Evolutionary conservation across 768 basidiomycete species (phyloP).

Genomic region (Candolleomyces eurysporus): DNA sequence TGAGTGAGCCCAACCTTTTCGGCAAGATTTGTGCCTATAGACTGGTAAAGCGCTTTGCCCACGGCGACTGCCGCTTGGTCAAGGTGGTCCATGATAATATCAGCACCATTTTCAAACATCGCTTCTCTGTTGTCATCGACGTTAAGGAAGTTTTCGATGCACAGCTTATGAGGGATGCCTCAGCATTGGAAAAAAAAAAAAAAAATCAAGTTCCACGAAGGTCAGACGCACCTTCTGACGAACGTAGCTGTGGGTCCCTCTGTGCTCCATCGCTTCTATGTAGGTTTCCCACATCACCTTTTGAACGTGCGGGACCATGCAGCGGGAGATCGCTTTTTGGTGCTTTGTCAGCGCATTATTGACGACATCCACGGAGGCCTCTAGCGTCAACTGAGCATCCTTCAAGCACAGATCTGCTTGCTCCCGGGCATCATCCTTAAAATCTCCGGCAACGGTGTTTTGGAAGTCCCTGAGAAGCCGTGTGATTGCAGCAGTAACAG

Average conservation of each 20-base stretch:
- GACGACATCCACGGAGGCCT: constrained; percentile 46
- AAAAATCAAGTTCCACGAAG: too few species aligned
- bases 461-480: constrained; percentile 49
- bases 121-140: constrained; percentile 42
- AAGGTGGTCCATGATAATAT: constrained; percentile 46
- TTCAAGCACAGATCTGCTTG: constrained; percentile 52
- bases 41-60: constrained; percentile 43
- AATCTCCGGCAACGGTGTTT: constrained; percentile 44
- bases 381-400: constrained; percentile 48
- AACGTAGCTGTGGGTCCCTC: constrained; percentile 52
- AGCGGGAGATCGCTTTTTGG: constrained; percentile 60
- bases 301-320: constrained; percentile 55
- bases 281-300: constrained; percentile 50
- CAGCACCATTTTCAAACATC: constrained; percentile 52
- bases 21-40: constrained; percentile 45
- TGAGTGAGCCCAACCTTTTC: constrained; percentile 43
- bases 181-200: too few species aligned
- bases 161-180: too few species aligned
- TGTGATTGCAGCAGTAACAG: constrained; percentile 34
- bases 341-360: constrained; percentile 46
- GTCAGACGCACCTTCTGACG: constrained; percentile 51
- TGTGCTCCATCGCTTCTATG: constrained; percentile 49
- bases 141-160: constrained; percentile 34
- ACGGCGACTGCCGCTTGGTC: constrained; percentile 45
- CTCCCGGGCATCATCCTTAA: constrained; percentile 47